phyloP scores from a whole-genome alignment of 176 grass and related monocot species.

The Melocanna baccifera region DNA sequence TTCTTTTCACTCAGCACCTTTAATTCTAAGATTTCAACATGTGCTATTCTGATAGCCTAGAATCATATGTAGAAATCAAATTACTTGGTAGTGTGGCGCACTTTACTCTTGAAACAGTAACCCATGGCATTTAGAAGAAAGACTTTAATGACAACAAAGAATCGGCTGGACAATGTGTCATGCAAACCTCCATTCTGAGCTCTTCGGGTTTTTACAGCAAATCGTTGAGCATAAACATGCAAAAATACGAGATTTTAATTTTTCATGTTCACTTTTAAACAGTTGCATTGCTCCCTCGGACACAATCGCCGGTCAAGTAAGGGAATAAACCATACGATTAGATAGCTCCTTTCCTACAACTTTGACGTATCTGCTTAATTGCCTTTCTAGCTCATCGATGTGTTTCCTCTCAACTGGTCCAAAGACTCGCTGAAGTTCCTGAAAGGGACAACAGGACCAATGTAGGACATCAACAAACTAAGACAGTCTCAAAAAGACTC shows the following conservation, averaged over 20 bases:
- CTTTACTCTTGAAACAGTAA: neutral
- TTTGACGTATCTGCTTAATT: conserved; percentile 53
- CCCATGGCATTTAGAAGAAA: neutral
- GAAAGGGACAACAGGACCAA: conserved; percentile 13
- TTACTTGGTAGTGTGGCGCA: neutral
- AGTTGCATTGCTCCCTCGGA: neutral
- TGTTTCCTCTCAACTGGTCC: conserved; percentile 40
- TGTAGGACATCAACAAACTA: conserved; percentile 8
- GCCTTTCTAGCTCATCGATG: conserved; percentile 49
- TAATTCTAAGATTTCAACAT: neutral
- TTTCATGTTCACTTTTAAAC: neutral
- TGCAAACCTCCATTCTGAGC: neutral
- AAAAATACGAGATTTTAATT: neutral
- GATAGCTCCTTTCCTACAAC: conserved; percentile 77
- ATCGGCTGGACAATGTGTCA: neutral
- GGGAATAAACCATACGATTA: conserved; percentile 52
- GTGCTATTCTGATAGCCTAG: no score
- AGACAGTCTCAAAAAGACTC: neutral
- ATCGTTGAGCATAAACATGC: neutral
- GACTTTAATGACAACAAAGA: neutral
- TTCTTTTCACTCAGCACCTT: neutral
- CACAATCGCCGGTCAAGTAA: conserved; percentile 32
- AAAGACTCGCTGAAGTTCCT: conserved; percentile 69
- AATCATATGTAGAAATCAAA: neutral
- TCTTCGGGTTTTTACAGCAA: conserved; percentile 1